Conservation (phyloP, 2,329 filamentous ascomycete genomes). For the Didymella pinodella region DNA sequence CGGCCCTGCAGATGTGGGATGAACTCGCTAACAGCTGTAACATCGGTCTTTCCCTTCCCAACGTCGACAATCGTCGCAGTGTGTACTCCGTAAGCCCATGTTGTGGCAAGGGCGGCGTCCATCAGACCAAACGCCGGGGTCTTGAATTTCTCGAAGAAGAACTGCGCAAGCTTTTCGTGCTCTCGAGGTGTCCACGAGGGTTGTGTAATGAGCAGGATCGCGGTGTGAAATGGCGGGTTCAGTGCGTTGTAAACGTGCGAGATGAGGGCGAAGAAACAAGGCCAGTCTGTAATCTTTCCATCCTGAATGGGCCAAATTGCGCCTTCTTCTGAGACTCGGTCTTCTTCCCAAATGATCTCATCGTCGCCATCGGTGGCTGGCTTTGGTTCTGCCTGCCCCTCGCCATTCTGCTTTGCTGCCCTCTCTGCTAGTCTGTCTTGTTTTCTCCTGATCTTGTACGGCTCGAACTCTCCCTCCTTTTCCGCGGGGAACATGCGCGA, state of each 20-base stretch:
- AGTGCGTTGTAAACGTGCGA: slow-evolving; percentile 90
- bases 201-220: slow-evolving; percentile 87
- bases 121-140: slow-evolving; percentile 90
- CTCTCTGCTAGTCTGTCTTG: slow-evolving; percentile 39
- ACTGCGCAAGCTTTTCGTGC: slow-evolving; percentile 86
- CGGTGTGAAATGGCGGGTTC: slow-evolving; percentile 91
- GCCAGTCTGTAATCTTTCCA: slow-evolving; percentile 88
- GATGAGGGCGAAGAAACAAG: slow-evolving; percentile 90
- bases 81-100: slow-evolving; percentile 79
- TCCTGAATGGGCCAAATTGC: slow-evolving; percentile 86
- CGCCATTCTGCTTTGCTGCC: slow-evolving; percentile 34
- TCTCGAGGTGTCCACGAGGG: slow-evolving; percentile 90
- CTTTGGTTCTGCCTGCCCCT: slow-evolving; percentile 34
- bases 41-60: slow-evolving; percentile 88
- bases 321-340: slow-evolving; percentile 84
- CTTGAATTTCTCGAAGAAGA: slow-evolving; percentile 97
- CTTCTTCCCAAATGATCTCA: slow-evolving; percentile 81
- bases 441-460: slow-evolving; percentile 74
- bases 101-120: slow-evolving; percentile 85
- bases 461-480: slow-evolving; percentile 81
- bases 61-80: slow-evolving; percentile 90
- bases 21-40: slow-evolving; percentile 89
- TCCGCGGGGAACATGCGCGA: slow-evolving; percentile 90
- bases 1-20: slow-evolving; percentile 73
- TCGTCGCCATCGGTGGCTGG: slow-evolving; percentile 56